Percentiles rank a stretch among this genome's conserved stretches.
These are phyloP conservation scores for Mucor irregularis DNA, from an alignment of 371 early-diverging fungal species.

Conservation along the genomic window DNA sequence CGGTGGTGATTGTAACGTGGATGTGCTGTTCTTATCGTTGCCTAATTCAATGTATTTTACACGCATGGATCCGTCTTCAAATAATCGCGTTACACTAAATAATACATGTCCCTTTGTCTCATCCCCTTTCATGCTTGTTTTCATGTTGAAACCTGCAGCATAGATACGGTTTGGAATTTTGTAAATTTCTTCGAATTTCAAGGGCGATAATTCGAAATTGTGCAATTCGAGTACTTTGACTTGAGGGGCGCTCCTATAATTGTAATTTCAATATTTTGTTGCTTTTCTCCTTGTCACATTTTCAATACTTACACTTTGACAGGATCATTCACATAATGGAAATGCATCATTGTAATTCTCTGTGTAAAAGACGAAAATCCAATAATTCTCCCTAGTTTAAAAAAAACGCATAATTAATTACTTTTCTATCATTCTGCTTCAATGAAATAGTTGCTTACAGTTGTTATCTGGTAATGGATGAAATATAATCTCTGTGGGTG, in stretches of 20 bases:
- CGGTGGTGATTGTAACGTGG: neutral
- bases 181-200: slow-evolving; percentile 3
- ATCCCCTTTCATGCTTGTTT: neutral
- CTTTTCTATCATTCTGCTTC: neutral
- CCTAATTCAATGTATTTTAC: slow-evolving; percentile 6
- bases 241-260: neutral
- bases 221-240: neutral
- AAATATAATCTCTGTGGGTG: slow-evolving; percentile 1
- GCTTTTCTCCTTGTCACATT: neutral
- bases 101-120: neutral
- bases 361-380: slow-evolving; percentile 8
- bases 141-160: neutral
- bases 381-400: slow-evolving; percentile 5
- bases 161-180: neutral
- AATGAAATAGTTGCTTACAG: slow-evolving; percentile 1
- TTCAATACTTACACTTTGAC: neutral
- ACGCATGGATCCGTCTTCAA: slow-evolving; percentile 22
- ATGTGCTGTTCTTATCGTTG: neutral
- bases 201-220: neutral
- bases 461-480: neutral
- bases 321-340: neutral
- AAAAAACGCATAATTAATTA: neutral
- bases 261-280: neutral
- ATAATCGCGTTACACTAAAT: slow-evolving; percentile 4
- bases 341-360: neutral